Conservation (phyloP, 306 rosid genomes). For the Ceratonia siliqua region DNA sequence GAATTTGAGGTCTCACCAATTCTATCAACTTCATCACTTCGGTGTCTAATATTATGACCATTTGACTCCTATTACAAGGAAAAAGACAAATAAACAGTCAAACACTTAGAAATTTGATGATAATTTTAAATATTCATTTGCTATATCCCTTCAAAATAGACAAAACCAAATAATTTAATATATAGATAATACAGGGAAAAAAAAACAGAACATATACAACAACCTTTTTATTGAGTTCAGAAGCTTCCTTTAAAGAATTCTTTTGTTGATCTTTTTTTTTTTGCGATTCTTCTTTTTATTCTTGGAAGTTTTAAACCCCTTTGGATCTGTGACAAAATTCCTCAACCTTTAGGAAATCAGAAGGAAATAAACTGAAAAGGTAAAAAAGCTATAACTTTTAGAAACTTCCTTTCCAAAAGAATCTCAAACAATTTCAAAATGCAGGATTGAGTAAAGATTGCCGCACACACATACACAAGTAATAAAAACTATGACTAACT, state of each 20-base stretch:
- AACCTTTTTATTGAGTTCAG: slow-evolving; percentile 59
- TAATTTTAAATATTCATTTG: slow-evolving; percentile 1
- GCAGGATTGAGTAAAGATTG: slow-evolving; percentile 22
- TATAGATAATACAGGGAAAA: not conserved
- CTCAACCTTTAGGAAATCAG: slow-evolving; percentile 26
- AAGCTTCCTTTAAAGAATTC: slow-evolving; percentile 52
- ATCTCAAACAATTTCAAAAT: slow-evolving; percentile 11
- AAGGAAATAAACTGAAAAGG: slow-evolving; percentile 17
- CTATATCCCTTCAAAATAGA: not conserved
- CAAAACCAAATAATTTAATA: slow-evolving; percentile 18
- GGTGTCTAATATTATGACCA: slow-evolving; percentile 50
- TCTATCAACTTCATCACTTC: slow-evolving; percentile 44
- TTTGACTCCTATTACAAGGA: slow-evolving; percentile 57
- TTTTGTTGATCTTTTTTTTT: slow-evolving; percentile 75
- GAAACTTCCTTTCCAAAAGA: not conserved
- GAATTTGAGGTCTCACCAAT: slow-evolving; percentile 55
- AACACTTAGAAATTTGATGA: slow-evolving; percentile 8
- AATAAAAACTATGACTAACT: slow-evolving; percentile 13
- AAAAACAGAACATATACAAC: slow-evolving; percentile 5
- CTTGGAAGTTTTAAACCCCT: slow-evolving; percentile 68
- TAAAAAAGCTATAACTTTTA: slow-evolving; percentile 9
- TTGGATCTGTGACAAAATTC: slow-evolving; percentile 61
- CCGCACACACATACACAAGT: not conserved
- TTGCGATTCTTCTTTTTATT: slow-evolving; percentile 88
- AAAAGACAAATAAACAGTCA: slow-evolving; percentile 2